Evolutionary conservation across 345 rosid genomes (phyloP), one percentile per base, ranked within the genome.

Genomic region (Euclidium syriacum): DNA sequence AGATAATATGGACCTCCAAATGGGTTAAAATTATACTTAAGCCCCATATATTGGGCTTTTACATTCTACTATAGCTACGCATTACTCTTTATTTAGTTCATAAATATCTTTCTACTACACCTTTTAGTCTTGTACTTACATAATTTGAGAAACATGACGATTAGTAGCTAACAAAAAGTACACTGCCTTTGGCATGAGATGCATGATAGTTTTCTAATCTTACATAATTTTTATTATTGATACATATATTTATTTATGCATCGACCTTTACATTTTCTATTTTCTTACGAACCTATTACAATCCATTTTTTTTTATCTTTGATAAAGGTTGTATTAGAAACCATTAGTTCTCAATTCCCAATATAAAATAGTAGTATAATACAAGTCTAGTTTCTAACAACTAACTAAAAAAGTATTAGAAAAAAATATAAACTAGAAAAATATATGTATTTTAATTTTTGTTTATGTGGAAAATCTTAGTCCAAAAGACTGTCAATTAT

Each of bases 401-500:
- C 16, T 11, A 7, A 7, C 4, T n/a, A 22, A 10, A 24, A 34
- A 34, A 32, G 10, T 7, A 1, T 7, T 7, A 32, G 8, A 2
- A 8, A 32, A 32, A 10, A 8, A 32, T 7, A 10, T 8, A 51
- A 51, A 10, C 10, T 7, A 29, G 16, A 57, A 7, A 39, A 30
- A 61, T 49, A 14, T 18, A 14, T 10, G 11, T 7, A 47, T 20
- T 33, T 1, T 0, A 27, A 29, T 1, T 15, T 18, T 29, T 6
- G 25, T 39, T 39, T 29, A 57, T 1, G 44, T 58, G 47, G 40
- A 26, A 32, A 41, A 51, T 42, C 2, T 59, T 32, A 27, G 46
- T 50, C 53, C n/a, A 23, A 24, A 6, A 30, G 6, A 17, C 36
- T 2, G 54, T 59, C 46, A 30, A 68, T 56, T 39, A 58, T 67